These are phyloP conservation scores for Marasmius fiardii DNA, from an alignment of 1,284 basidiomycete genomes.

Conservation along the genomic window DNA sequence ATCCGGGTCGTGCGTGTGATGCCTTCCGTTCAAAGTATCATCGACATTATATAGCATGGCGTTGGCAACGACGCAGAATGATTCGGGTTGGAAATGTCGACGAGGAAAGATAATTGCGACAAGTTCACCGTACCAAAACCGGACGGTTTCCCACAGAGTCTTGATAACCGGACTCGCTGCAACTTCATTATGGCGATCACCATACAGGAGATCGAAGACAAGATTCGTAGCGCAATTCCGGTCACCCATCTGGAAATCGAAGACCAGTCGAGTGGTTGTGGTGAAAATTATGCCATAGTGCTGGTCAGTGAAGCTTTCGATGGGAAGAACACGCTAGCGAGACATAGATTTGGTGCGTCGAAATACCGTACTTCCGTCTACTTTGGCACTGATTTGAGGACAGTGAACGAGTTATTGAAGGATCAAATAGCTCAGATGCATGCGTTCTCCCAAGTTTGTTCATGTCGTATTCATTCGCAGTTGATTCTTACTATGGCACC, in stretches of 20 bases:
- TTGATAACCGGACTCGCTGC: slow-evolving; percentile 1
- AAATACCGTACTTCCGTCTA: not conserved
- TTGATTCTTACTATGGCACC: slow-evolving; percentile 1
- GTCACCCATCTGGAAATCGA: slow-evolving; percentile 66
- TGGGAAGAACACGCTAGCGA: slow-evolving; percentile 69
- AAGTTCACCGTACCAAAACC: too few relatives aligned
- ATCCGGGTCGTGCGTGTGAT: too few relatives aligned
- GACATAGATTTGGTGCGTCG: slow-evolving; percentile 61
- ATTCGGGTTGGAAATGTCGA: too few relatives aligned
- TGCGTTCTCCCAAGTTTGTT: slow-evolving; percentile 76
- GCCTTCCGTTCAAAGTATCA: too few relatives aligned
- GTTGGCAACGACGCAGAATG: too few relatives aligned
- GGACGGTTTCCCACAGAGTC: not conserved
- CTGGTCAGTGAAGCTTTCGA: slow-evolving; percentile 78
- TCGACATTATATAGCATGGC: too few relatives aligned
- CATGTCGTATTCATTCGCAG: not conserved
- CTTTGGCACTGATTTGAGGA: slow-evolving; percentile 9
- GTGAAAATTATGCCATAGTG: slow-evolving; percentile 69
- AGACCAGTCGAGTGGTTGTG: slow-evolving; percentile 76
- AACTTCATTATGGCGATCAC: slow-evolving; percentile 55
- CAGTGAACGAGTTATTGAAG: slow-evolving; percentile 76
- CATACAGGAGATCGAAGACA: slow-evolving; percentile 49
- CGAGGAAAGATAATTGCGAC: too few relatives aligned
- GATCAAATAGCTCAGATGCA: slow-evolving; percentile 74
- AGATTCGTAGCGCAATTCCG: slow-evolving; percentile 56